A percentile compares a stretch with the other conserved stretches of the same genome.
These are phyloP conservation scores for Coemansia sp. DNA, from an alignment of 192 early-diverging fungal genomes.

Conservation along the genomic window DNA sequence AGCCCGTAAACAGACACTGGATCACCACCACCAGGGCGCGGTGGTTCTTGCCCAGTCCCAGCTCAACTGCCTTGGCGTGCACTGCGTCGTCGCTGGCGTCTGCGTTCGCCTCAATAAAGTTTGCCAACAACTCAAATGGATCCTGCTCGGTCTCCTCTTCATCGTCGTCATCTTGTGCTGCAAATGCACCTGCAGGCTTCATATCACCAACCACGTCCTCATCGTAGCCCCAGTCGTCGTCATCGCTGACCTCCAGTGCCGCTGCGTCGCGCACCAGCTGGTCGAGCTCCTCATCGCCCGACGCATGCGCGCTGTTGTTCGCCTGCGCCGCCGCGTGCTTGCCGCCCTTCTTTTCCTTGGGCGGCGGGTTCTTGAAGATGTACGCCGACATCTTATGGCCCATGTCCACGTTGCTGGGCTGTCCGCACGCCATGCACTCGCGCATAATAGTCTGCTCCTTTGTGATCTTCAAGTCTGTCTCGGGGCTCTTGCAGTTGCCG, in stretches of 20 bases:
- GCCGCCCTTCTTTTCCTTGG: conserved; percentile 53
- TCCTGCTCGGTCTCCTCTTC: conserved; percentile 48
- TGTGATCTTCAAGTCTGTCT: conserved; percentile 67
- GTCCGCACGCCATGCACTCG: conserved; percentile 93
- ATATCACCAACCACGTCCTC: conserved; percentile 38
- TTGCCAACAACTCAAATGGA: conserved; percentile 77
- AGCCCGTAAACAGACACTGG: conserved; percentile 73
- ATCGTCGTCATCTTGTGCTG: conserved; percentile 56
- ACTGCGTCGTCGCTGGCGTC: conserved; percentile 60
- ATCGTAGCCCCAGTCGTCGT: conserved; percentile 68
- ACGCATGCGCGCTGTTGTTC: conserved; percentile 42
- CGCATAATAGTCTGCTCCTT: conserved; percentile 60
- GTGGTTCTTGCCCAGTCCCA: conserved; percentile 72
- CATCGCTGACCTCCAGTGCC: conserved; percentile 55
- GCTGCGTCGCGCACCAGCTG: conserved; percentile 68
- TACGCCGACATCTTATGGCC: conserved; percentile 84
- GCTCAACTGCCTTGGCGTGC: conserved; percentile 70
- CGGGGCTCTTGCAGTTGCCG: conserved; percentile 89
- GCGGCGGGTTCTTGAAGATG: conserved; percentile 92
- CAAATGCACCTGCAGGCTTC: conserved; percentile 3
- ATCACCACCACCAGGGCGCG: conserved; percentile 78
- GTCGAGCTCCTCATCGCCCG: conserved; percentile 63
- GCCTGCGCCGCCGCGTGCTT: conserved; percentile 54
- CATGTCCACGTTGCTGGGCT: conserved; percentile 76
- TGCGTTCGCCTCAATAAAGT: conserved; percentile 64